These are phyloP conservation scores for Talaromyces piceae DNA, from an alignment of 2,329 filamentous ascomycete species.

Conservation along the genomic window DNA sequence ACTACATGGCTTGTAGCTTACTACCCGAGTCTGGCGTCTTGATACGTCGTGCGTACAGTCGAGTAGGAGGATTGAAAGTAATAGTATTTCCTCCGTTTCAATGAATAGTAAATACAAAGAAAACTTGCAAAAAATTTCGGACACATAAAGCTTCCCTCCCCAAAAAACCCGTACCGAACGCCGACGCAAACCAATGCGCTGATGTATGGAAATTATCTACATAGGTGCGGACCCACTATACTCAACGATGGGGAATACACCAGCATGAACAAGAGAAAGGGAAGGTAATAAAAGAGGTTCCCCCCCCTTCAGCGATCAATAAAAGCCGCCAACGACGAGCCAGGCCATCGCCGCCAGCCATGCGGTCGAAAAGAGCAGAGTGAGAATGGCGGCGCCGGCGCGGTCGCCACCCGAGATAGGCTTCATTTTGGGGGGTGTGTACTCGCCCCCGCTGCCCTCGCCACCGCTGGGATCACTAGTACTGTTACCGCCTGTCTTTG, in stretches of 20 bases:
- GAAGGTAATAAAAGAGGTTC: not conserved
- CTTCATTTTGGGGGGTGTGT: slow-evolving; percentile 6
- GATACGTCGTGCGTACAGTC: no score
- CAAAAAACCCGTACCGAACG: not conserved
- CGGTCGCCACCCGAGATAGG: slow-evolving; percentile 12
- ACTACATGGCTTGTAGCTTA: no score
- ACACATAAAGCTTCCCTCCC: not conserved
- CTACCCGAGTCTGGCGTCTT: no score
- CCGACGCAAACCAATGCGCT: not conserved
- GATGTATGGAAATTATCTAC: not conserved
- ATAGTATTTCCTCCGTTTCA: no score
- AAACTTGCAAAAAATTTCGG: not conserved
- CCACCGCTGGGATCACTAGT: slow-evolving; percentile 40
- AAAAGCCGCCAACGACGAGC: slow-evolving; percentile 12
- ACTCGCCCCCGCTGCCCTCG: slow-evolving; percentile 11
- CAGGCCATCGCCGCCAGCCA: slow-evolving; percentile 14
- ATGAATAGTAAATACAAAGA: not conserved
- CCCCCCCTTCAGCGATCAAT: no score
- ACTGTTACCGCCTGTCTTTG: slow-evolving; percentile 53
- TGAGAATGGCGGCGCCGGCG: slow-evolving; percentile 13
- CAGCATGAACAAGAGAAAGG: not conserved
- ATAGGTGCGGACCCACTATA: not conserved
- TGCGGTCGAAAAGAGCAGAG: slow-evolving; percentile 9
- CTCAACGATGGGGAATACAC: not conserved
- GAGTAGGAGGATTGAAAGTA: no score